Base-by-base conservation (phyloP, 441 rosid species). In the Eruca vesicaria region DNA sequence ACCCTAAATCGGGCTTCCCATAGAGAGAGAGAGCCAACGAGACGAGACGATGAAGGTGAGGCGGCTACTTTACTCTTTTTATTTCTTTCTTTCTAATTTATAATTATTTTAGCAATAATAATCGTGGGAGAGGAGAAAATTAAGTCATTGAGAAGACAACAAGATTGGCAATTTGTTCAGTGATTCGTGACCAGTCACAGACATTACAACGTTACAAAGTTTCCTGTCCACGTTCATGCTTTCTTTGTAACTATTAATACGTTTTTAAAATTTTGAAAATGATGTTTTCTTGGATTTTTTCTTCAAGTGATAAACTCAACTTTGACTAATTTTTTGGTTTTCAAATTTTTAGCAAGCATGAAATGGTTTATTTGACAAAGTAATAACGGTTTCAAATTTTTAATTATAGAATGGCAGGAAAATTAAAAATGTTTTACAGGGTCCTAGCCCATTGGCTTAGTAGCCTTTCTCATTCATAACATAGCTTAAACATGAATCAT, bases 1-100 rank as follows among this genome's bases (percentile, higher is more conserved):
- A 66, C 68, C 76, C 68, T 66, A 76, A 77, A 71, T 77, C 68
- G 72, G 72, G 76, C 48, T 58, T 45, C 72, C 26, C 68, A 14
- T 62, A n/a, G 12, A 41, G 15, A 26, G 71, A 71, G 48, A 77
- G 63, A 69, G 71, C 75, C 65, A 63, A 41, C 38, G 66, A 68
- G 69, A 70, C 32, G 60, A 69, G 70, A 63, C 80, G 80, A 73
- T 7, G 74, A 62, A 23, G 78, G 68, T 62, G 81, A 67, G 74
- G 70, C 81, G 77, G 78, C 78, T 68, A 31, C 78, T 68, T 72
- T 76, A 36, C 35, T 19, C 36, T 1, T 1, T 1, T 3, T 29
- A 1, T 36, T 18, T 11, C 9, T 8, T 12, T 2, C 41, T 16
- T 35, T 62, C 53, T 57, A 38, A 29, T 16, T 66, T 52, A 11